Percentiles rank a stretch among this genome's conserved stretches.
phyloP scores from a whole-genome alignment of 1,284 basidiomycete species.

The Leucoagaricus sp. region DNA sequence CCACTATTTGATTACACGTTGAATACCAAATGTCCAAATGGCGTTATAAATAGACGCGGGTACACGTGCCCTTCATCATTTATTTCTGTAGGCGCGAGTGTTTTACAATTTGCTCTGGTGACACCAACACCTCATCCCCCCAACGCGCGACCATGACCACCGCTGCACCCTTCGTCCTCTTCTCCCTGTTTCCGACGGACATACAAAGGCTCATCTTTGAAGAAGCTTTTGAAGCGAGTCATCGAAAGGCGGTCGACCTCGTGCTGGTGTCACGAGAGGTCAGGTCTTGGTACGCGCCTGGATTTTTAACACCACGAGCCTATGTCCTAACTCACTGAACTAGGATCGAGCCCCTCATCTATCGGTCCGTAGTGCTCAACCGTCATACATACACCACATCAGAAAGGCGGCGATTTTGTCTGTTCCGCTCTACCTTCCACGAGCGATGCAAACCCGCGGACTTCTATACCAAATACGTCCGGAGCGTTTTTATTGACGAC shows the following conservation, averaged over 20 bases:
- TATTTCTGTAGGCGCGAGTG: neutral
- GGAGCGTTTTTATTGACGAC: conserved; percentile 6
- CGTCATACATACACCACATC: neutral
- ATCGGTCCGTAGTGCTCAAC: conserved; percentile 6
- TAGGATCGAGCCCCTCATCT: conserved; percentile 14
- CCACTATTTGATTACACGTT: too few species aligned
- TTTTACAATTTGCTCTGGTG: neutral
- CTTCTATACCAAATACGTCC: conserved; percentile 4
- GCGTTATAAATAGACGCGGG: too few species aligned
- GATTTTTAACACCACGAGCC: neutral
- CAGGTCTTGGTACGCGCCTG: conserved; percentile 4
- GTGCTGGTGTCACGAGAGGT: conserved; percentile 9
- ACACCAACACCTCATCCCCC: neutral
- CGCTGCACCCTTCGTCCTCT: neutral
- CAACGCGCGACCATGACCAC: neutral
- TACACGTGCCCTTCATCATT: too few species aligned
- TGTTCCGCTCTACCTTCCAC: neutral
- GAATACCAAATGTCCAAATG: too few species aligned
- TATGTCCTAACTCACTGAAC: neutral
- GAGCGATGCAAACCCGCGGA: neutral
- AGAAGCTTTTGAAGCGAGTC: conserved; percentile 8
- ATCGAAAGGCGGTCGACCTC: neutral
- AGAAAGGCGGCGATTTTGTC: neutral
- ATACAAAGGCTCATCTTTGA: conserved; percentile 9
- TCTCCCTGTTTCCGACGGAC: conserved; percentile 3